Evolutionary conservation across 441 rosid genomes (phyloP).

Genomic region (Gossypium davidsonii): DNA sequence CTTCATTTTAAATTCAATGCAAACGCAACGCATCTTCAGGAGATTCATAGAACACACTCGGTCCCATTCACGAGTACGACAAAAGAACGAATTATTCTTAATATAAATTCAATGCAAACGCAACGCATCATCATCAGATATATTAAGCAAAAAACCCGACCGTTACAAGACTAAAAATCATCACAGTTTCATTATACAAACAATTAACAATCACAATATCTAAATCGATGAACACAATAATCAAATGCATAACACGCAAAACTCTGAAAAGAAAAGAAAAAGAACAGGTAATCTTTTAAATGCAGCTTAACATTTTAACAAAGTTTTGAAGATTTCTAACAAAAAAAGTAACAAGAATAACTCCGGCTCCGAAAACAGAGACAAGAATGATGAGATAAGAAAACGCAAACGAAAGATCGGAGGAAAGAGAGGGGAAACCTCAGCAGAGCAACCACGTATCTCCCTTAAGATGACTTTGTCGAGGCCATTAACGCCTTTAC

Average conservation of each 20-base stretch:
- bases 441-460: slow-evolving; percentile 55
- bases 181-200: neutral
- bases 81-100: too few relatives aligned
- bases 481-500: slow-evolving; percentile 61
- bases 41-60: too few relatives aligned
- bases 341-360: neutral
- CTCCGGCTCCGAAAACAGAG: neutral
- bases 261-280: neutral
- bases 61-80: too few relatives aligned
- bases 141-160: neutral
- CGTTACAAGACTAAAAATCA: neutral
- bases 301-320: neutral
- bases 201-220: neutral
- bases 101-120: neutral
- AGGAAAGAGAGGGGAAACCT: slow-evolving; percentile 33
- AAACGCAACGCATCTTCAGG: too few relatives aligned
- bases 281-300: neutral
- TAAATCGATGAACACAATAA: neutral
- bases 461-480: slow-evolving; percentile 65
- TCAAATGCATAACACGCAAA: neutral
- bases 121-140: neutral
- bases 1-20: too few relatives aligned
- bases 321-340: neutral
- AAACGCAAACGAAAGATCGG: neutral
- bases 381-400: neutral